Evolutionary conservation across 1,284 basidiomycete genomes (phyloP).

Genomic region (Crepidotus sp.): DNA sequence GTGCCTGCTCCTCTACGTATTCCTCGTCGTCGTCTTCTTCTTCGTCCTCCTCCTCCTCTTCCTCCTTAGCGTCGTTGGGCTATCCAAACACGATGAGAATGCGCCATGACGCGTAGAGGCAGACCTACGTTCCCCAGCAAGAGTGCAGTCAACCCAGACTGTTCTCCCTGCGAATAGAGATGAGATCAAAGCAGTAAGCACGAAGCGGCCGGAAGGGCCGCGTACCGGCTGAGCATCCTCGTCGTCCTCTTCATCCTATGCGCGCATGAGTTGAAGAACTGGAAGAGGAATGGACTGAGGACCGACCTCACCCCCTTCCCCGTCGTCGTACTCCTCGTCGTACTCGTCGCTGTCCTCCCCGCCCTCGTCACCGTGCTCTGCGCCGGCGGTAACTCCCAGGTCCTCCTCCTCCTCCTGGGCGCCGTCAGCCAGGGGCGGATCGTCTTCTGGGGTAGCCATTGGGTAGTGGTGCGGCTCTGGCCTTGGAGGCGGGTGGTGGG

Average conservation of each 20-base stretch:
- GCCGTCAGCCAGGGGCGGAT: not conserved
- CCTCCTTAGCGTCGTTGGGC: constrained; percentile 20
- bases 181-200: not conserved
- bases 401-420: not conserved
- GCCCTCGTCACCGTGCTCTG: constrained; percentile 16
- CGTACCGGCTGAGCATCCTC: constrained; percentile 15
- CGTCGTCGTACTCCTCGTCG: constrained; percentile 10
- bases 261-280: not conserved
- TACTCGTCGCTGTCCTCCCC: constrained; percentile 19
- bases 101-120: not conserved
- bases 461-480: not conserved
- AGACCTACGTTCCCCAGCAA: constrained; percentile 29
- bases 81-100: constrained; percentile 5
- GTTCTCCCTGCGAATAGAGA: constrained; percentile 13
- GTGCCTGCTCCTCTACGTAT: constrained; percentile 24
- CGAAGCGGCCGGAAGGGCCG: constrained; percentile 10
- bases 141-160: constrained; percentile 27
- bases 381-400: not conserved
- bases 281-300: not conserved
- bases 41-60: constrained; percentile 20
- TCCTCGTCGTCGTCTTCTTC: constrained; percentile 29
- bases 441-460: constrained; percentile 1
- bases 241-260: constrained; percentile 19
- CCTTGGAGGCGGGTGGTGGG: not conserved
- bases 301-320: constrained; percentile 10